A percentile compares a stretch with the other conserved stretches of the same genome.
phyloP scores from a whole-genome alignment of 2,329 filamentous ascomycete species.

The Neonectria faginata region DNA sequence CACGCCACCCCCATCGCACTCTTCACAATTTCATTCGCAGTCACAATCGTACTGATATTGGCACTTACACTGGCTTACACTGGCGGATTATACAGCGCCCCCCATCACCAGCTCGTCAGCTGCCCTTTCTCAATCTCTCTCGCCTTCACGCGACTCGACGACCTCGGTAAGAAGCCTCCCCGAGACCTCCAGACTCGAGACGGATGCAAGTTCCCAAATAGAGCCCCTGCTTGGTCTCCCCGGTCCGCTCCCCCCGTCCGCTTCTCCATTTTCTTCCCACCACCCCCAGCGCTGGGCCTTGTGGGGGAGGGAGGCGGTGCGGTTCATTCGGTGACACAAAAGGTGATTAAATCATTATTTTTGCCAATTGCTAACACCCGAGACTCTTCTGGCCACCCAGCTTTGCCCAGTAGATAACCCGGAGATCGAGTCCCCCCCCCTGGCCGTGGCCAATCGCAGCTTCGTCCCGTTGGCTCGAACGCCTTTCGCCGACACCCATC shows the following conservation, averaged over 20 bases:
- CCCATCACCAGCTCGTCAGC: not conserved
- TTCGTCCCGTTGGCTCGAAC: not conserved
- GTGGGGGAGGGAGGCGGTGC: constrained; percentile 21
- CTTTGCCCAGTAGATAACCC: constrained; percentile 28
- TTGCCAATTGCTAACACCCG: constrained; percentile 29
- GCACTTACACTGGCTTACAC: not conserved
- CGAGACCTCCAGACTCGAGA: constrained; percentile 1
- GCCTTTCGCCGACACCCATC: not conserved
- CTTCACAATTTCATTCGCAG: not conserved
- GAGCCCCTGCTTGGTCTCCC: constrained; percentile 12
- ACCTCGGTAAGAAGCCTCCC: constrained; percentile 7
- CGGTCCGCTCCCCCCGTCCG: constrained; percentile 1
- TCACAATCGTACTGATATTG: not conserved
- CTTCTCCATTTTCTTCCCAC: not conserved
- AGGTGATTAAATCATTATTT: constrained; percentile 30
- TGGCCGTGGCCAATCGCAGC: constrained; percentile 8
- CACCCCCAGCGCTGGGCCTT: constrained; percentile 10
- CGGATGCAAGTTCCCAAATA: constrained; percentile 24
- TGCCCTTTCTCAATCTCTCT: not conserved
- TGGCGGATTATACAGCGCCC: not conserved
- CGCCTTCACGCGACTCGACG: constrained; percentile 3
- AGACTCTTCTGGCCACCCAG: constrained; percentile 18
- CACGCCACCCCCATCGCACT: constrained; percentile 1
- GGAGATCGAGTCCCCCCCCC: constrained; percentile 3
- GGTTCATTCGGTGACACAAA: constrained; percentile 25